Base-by-base conservation (phyloP, 768 basidiomycete species). In the Clitopilus hobsonii region DNA sequence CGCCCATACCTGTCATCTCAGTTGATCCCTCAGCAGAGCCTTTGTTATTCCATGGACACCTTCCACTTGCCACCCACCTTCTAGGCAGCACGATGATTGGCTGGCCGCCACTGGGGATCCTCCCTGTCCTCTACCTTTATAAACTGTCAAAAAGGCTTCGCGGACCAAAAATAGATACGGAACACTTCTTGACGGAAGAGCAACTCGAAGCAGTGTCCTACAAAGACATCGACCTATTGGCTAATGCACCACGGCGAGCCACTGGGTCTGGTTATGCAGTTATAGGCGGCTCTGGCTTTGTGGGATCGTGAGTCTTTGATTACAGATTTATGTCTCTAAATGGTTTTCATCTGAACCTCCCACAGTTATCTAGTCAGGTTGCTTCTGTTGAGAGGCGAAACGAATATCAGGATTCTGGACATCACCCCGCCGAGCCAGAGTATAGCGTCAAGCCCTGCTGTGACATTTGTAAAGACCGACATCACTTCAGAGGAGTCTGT, bases 321-420 rank as follows among this genome's bases (percentile, higher is more conserved):
- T 8, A 18, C 30, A 10, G 20, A 14, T n/a, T 38, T 27, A 16
- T 38, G 5, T 26, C 1, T 16, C 22, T 20, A 26, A 36, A 22
- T 8, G 29, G 38, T 16, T 49, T 13, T 3, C 23, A 11, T 18
- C 45, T 30, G 18, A 36, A 3, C 5, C 18, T 25, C 27, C 14
- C 26, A 2, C 38, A 73, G 71, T 22, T 71, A 68, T 54, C 61
- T 73, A 25, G 64, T 69, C 24, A 66, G 65, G 16, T 55, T 73
- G 4, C 63, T 73, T 14, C 51, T 73, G n/a, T 61, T 69, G 25
- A 66, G 71, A 27, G 71, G 70, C 0, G 71, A 71, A 55, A 67
- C 61, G 1, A 64, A 64, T 36, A 67, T 71, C 29, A 61, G 69
- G 26, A 63, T 71, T 28, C 47, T 73, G 16, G 71, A 73, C 56